Base-by-base conservation (phyloP, 108 stramenopile genomes). In the Cyclotella kingstonii region DNA sequence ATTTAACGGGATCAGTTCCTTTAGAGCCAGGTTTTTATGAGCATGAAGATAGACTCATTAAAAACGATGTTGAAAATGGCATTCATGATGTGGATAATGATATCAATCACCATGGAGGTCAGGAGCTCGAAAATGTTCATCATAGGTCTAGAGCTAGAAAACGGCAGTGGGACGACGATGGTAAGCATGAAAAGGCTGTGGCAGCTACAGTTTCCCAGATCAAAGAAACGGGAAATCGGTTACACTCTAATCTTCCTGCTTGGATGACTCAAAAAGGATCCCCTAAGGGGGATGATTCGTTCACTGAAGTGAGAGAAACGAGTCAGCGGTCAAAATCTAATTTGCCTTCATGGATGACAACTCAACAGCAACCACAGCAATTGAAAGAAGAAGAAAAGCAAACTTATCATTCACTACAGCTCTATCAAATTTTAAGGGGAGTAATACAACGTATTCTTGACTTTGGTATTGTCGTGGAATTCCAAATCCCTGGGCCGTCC, bases 331-430 rank as follows among this genome's bases (percentile, higher is more conserved):
- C 78, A 19, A 60, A 70, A 29, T 85, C 85, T n/a, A 94, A 94
- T 75, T 54, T 94, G 22, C 92, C 92, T 10, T 82, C 87, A 4
- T 94, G 92, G 92, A 94, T 94, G 92, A 93, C 92, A 8, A 68
- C 66, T 22, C 35, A 63, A 14, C 55, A 71, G 31, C 52, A 63
- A 35, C 60, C 28, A 15, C 42, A 47, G 52, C 75, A 74, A 62
- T 50, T 60, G 29, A 28, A 46, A 19, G 43, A 43, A 35, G 44
- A 47, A 21, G 48, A 55, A 29, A 36, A 77, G 11, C n/a, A 62
- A 30, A 40, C 39, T 15, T 2, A 40, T 6, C 14, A 27, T 21
- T 15, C 52, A 3, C 33, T 79, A 42, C 73, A 86, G 63, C 69
- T 94, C 21, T 83, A 95, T 70, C 51, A 76, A 25, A 95, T 98